Percentiles rank a stretch among this genome's conserved stretches.
These are phyloP conservation scores for Lecanosticta acicola DNA, from an alignment of 2,329 filamentous ascomycete species.

Conservation along the genomic window DNA sequence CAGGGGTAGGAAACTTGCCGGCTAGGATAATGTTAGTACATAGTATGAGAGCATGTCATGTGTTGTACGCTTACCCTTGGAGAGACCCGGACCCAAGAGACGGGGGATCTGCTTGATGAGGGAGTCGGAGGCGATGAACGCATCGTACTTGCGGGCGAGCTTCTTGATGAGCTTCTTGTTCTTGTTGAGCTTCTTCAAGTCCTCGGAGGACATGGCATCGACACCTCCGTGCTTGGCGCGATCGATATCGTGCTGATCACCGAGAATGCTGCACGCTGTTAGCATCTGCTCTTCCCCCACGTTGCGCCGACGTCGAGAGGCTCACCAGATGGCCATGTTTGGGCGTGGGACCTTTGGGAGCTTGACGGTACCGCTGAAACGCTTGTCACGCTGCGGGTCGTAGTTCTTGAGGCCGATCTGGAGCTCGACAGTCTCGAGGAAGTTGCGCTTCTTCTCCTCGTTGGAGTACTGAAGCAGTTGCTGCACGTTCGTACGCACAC, in stretches of 20 bases:
- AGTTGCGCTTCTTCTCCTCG: constrained; percentile 40
- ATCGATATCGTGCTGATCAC: constrained; percentile 98
- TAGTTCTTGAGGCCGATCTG: constrained; percentile 95
- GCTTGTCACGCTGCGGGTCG: constrained; percentile 98
- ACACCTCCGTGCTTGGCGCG: constrained; percentile 98
- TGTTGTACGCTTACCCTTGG: constrained; percentile 65
- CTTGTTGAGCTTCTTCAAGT: constrained; percentile 99
- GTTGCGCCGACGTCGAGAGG: constrained; percentile 2
- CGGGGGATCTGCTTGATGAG: constrained; percentile 99
- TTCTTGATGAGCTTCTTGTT: constrained; percentile 99
- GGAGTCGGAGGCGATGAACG: constrained; percentile 93
- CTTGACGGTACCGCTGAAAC: constrained; percentile 99
- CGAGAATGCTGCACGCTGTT: constrained; percentile 59
- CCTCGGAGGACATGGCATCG: constrained; percentile 96
- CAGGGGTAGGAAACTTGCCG: constrained; percentile 98
- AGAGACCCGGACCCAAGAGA: constrained; percentile 97
- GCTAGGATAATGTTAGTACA: constrained; percentile 48
- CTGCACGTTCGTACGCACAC: constrained; percentile 91
- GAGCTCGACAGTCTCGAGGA: constrained; percentile 60
- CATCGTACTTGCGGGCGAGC: constrained; percentile 99
- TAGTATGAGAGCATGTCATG: background rate
- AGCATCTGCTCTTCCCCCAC: constrained; percentile 16
- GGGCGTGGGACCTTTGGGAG: constrained; percentile 87
- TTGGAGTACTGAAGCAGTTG: constrained; percentile 85
- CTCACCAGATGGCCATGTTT: constrained; percentile 77